These are phyloP conservation scores for Cordyceps cateniannulata DNA, from an alignment of 2,329 filamentous ascomycete genomes.

Conservation along the genomic window DNA sequence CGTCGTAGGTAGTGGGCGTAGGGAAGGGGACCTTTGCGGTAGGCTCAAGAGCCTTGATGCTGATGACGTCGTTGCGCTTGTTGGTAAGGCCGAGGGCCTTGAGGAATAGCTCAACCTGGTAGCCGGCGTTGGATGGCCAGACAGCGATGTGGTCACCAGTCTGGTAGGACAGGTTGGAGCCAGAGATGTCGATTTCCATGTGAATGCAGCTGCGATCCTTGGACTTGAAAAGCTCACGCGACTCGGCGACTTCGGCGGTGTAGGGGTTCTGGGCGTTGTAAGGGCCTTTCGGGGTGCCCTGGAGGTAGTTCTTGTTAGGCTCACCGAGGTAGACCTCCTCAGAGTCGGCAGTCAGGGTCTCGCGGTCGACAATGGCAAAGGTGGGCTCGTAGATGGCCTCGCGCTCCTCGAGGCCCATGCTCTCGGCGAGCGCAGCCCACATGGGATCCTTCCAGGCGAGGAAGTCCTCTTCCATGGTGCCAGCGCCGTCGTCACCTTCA, in stretches of 20 bases:
- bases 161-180: conserved; percentile 85
- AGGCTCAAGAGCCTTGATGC: conserved; percentile 84
- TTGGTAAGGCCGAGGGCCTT: conserved; percentile 66
- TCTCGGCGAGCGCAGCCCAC: conserved; percentile 79
- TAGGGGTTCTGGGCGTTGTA: conserved; percentile 97
- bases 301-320: conserved; percentile 91
- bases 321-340: conserved; percentile 89
- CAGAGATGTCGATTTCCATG: conserved; percentile 87
- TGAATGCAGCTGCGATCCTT: conserved; percentile 93
- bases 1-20: conserved; percentile 92
- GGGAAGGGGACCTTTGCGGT: conserved; percentile 98
- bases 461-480: conserved; percentile 99
- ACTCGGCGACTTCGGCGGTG: conserved; percentile 88
- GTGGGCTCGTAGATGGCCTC: conserved; percentile 94
- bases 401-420: conserved; percentile 87
- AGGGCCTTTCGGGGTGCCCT: conserved; percentile 75
- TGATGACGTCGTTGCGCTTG: conserved; percentile 77
- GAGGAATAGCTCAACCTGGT: conserved; percentile 86
- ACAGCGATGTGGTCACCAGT: conserved; percentile 96
- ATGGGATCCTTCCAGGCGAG: conserved; percentile 98
- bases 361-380: conserved; percentile 73
- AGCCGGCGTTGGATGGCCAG: conserved; percentile 93
- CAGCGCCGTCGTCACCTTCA: conserved; percentile 94
- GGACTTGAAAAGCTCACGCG: conserved; percentile 82
- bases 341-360: conserved; percentile 66